These are phyloP conservation scores for Cryphonectria japonica DNA, from an alignment of 2,329 filamentous ascomycete species.

Conservation along the genomic window DNA sequence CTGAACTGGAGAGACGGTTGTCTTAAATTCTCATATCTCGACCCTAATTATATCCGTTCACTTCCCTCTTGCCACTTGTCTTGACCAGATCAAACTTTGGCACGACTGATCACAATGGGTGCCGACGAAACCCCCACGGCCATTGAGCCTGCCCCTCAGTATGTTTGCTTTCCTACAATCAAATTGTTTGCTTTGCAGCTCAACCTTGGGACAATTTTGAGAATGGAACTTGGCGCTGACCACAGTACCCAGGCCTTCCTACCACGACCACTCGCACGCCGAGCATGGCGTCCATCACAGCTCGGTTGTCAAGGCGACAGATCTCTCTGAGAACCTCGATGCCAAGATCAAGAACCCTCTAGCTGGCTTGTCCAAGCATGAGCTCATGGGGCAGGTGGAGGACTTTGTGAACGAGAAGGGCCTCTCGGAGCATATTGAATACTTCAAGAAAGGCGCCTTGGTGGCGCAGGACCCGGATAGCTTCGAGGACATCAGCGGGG, in stretches of 20 bases:
- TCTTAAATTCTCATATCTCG: neutral
- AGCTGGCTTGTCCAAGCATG: conserved; percentile 52
- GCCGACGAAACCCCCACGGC: neutral
- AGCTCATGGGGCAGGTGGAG: conserved; percentile 58
- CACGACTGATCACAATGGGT: conserved; percentile 3
- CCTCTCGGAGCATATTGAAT: conserved; percentile 48
- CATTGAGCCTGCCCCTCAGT: conserved; percentile 10
- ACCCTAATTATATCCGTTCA: neutral
- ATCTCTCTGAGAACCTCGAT: conserved; percentile 51
- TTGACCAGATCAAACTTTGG: neutral
- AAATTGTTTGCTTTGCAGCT: neutral
- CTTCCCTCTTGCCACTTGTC: no score
- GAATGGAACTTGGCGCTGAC: neutral
- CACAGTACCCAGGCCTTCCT: neutral
- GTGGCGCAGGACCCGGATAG: conserved; percentile 43
- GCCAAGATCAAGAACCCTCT: conserved; percentile 54
- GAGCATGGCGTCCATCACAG: conserved; percentile 28
- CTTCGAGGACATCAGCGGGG: conserved; percentile 49
- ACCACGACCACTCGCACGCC: conserved; percentile 24
- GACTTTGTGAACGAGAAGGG: conserved; percentile 55
- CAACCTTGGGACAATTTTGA: no score
- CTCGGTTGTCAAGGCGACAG: conserved; percentile 37
- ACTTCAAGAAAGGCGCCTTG: conserved; percentile 48
- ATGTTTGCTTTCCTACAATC: neutral
- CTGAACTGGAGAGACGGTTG: neutral